Base-by-base conservation (phyloP, 108 stramenopile species). In the Cyclotella kingstonii region DNA sequence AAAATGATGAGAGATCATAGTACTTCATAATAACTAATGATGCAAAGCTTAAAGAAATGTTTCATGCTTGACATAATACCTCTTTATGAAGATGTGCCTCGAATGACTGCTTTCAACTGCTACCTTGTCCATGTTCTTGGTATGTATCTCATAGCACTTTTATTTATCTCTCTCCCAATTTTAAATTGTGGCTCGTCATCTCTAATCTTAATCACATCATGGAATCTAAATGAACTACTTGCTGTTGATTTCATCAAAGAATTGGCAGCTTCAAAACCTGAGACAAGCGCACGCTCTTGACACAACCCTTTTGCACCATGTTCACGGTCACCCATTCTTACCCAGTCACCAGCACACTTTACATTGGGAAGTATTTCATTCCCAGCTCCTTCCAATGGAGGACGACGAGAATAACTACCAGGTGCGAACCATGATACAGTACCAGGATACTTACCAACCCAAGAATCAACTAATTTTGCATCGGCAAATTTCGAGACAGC, bases 281-380 rank as follows among this genome's bases (percentile, higher is more conserved):
- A 84, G 1, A 96, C 95, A 49, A 77, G 92, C 8, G 95, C 95
- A 8, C 95, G 71, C 53, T 96, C 95, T 75, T 96, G 94, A 63
- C 95, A 94, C 34, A 96, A 72, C 17, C 95, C 95, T 54, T 96
- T 96, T 27, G 93, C 90, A 7, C 93, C 93, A 77, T 96, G 95
- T 54, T 96, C 95, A 5, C 82, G 66, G 5, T 91, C 88, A 6
- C 95, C 95, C 93, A 91, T 91, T 12, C 94, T 71, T 0, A 96
- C 95, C 89, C 91, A 93, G 49, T 96, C 95, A 6, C 95, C 95
- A 0, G 93, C 91, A 68, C 85, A 95, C 54, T 84, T 87, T 50
- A 96, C 69, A 31, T 79, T 86, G 8, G 83, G 79, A 26, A 91
- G 42, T 0, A 75, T 41, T 9, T 57, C 58, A 22, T 40, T 50